phyloP scores from a whole-genome alignment of 148 eudicot species.

The Amaranthus cruentus region DNA sequence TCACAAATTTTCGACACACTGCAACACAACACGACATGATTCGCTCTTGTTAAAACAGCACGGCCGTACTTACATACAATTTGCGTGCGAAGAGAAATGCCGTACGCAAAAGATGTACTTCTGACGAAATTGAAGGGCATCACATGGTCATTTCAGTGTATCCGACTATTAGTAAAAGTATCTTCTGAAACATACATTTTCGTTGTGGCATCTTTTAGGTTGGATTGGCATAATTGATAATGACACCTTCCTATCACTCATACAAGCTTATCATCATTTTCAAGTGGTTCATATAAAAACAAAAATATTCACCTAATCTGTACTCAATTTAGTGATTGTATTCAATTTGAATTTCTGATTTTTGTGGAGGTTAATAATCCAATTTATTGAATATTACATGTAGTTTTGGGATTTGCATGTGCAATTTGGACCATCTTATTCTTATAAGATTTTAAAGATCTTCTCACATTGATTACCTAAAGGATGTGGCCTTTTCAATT shows the following conservation, averaged over 20 bases:
- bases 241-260: constrained; percentile 18
- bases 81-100: too few species aligned
- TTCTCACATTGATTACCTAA: background rate
- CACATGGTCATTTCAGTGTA: background rate
- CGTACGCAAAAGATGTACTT: background rate
- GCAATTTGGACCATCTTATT: background rate
- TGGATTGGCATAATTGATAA: constrained; percentile 12
- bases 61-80: background rate
- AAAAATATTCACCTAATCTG: background rate
- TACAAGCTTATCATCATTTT: constrained; percentile 5
- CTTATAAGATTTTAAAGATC: background rate
- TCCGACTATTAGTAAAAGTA: background rate
- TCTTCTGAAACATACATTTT: background rate
- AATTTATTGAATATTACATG: background rate
- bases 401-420: background rate
- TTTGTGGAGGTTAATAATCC: background rate
- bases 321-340: background rate
- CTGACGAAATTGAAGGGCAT: background rate
- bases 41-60: too few species aligned
- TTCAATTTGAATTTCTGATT: background rate
- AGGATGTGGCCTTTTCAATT: background rate
- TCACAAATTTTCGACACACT: too few species aligned
- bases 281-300: background rate
- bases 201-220: background rate
- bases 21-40: too few species aligned